A percentile compares a stretch with the other conserved stretches of the same genome.
Evolutionary conservation across 129 eudicot species (phyloP).

Genomic region (Oenanthe sinensis): DNA sequence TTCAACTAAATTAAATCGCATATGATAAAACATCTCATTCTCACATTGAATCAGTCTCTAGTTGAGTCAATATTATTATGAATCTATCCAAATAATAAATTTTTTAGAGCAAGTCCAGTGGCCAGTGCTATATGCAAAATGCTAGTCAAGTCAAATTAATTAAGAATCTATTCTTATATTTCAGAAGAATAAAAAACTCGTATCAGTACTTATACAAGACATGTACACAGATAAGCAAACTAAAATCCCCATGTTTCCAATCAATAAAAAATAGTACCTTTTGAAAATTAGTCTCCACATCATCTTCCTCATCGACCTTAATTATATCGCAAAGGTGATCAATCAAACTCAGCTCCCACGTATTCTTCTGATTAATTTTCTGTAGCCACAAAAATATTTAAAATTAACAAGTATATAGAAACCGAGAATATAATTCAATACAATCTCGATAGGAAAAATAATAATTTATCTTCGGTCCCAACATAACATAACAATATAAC

Average conservation of each 20-base stretch:
- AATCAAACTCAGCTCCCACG: constrained; percentile 88
- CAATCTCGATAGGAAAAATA: neutral
- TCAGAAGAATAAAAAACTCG: neutral
- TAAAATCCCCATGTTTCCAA: neutral
- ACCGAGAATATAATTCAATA: neutral
- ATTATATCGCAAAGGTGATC: constrained; percentile 77
- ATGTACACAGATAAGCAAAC: neutral
- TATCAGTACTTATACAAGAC: neutral
- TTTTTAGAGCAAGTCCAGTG: neutral
- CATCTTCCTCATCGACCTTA: constrained; percentile 59
- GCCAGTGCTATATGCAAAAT: no score
- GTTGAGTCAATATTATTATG: neutral
- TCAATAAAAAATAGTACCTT: constrained; percentile 38
- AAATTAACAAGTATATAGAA: neutral
- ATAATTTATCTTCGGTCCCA: no score
- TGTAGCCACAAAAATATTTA: constrained; percentile 18
- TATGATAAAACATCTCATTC: neutral
- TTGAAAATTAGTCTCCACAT: constrained; percentile 85
- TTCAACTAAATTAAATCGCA: neutral
- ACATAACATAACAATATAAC: no score
- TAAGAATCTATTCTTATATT: no score
- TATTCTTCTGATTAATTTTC: constrained; percentile 93
- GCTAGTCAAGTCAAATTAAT: no score
- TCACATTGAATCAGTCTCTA: neutral
- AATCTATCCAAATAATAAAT: neutral